A percentile compares a stretch with the other conserved stretches of the same genome.
Conservation (phyloP, 140 eudicot genomes). For the Oenanthe javanica region DNA sequence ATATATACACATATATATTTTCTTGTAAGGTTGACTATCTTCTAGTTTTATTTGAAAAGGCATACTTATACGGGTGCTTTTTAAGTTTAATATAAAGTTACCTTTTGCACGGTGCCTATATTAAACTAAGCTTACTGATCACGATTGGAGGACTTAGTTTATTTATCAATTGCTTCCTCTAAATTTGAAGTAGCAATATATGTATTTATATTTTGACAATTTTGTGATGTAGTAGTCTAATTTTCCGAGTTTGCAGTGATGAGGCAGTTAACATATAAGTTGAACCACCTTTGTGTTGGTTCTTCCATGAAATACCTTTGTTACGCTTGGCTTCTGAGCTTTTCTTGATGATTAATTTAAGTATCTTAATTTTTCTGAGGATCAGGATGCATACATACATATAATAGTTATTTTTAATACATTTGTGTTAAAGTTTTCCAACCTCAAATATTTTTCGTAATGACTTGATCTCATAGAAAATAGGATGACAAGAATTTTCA, state of each 20-base stretch:
- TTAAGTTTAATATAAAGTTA: slow-evolving; percentile 19
- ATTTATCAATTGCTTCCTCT: slow-evolving; percentile 28
- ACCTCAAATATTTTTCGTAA: too few relatives aligned
- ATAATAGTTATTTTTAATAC: too few relatives aligned
- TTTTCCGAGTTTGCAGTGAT: slow-evolving; percentile 34
- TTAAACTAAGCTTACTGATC: slow-evolving; percentile 26
- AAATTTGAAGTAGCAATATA: slow-evolving; percentile 58
- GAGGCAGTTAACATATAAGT: slow-evolving; percentile 73
- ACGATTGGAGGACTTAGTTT: slow-evolving; percentile 49
- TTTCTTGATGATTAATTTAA: neutral
- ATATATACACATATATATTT: neutral
- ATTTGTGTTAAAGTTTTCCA: too few relatives aligned
- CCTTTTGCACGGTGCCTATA: slow-evolving; percentile 90
- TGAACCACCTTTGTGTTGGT: slow-evolving; percentile 47
- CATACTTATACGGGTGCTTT: slow-evolving; percentile 60
- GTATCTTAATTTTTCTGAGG: neutral
- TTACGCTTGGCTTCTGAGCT: slow-evolving; percentile 98
- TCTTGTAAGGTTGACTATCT: too few relatives aligned
- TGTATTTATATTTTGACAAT: neutral
- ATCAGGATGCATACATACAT: too few relatives aligned
- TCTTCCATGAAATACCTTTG: slow-evolving; percentile 60
- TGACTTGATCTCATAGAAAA: too few relatives aligned
- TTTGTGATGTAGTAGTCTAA: neutral
- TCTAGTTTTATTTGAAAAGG: neutral
- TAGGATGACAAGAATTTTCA: too few relatives aligned